These are phyloP conservation scores for Piloderma croceum DNA, from an alignment of 768 basidiomycete species.

Conservation along the genomic window DNA sequence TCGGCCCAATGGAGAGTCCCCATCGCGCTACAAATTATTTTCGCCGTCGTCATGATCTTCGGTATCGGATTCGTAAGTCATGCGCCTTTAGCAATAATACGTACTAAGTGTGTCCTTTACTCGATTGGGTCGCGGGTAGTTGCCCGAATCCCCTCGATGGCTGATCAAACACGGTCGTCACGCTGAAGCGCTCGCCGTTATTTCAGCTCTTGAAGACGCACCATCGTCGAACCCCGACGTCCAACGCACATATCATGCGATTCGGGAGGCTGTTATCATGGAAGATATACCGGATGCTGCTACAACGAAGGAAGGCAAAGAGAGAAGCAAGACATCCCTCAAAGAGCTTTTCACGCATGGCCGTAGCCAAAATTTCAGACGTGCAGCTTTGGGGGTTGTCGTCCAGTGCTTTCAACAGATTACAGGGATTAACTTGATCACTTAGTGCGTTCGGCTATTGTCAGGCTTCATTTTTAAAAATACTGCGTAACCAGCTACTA, in stretches of 20 bases:
- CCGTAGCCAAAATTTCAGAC: conserved; percentile 54
- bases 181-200: conserved; percentile 53
- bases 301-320: conserved; percentile 4
- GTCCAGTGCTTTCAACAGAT: conserved; percentile 69
- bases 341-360: conserved; percentile 53
- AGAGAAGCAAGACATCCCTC: conserved; percentile 29
- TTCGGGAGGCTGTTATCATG: conserved; percentile 45
- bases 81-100: conserved; percentile 1
- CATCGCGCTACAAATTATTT: conserved; percentile 52
- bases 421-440: conserved; percentile 62
- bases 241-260: conserved; percentile 47
- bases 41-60: conserved; percentile 49
- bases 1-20: conserved; percentile 61
- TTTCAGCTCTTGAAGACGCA: conserved; percentile 56
- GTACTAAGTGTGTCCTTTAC: conserved; percentile 2
- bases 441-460: conserved; percentile 36
- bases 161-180: conserved; percentile 49
- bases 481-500: no score
- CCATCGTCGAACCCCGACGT: conserved; percentile 41
- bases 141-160: conserved; percentile 60
- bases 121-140: conserved; percentile 23
- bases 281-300: conserved; percentile 27
- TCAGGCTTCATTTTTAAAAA: background rate
- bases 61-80: conserved; percentile 43
- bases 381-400: conserved; percentile 48